These are phyloP conservation scores for Sinapis alba DNA, from an alignment of 441 rosid genomes.

Conservation along the genomic window DNA sequence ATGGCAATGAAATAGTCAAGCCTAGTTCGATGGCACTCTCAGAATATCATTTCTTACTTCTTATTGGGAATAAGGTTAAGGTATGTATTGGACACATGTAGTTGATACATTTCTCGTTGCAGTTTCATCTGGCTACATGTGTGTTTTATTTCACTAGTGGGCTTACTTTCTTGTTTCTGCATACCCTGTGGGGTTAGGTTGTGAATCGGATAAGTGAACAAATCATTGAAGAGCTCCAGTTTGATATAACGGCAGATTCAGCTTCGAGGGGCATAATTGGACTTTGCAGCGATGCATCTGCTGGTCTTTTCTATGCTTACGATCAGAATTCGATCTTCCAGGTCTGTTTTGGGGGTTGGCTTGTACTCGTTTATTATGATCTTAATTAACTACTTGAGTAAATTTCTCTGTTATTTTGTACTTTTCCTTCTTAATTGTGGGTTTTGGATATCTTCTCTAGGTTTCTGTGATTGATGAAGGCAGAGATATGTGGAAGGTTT, in stretches of 20 bases:
- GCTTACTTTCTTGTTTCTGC: constrained; percentile 20
- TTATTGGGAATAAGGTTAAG: constrained; percentile 94
- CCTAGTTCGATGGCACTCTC: constrained; percentile 96
- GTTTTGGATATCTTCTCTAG: constrained; percentile 49
- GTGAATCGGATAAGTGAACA: constrained; percentile 97
- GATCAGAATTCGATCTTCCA: constrained; percentile 96
- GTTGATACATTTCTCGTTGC: constrained; percentile 16
- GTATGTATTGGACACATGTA: constrained; percentile 52
- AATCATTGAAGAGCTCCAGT: constrained; percentile 94
- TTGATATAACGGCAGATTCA: constrained; percentile 90
- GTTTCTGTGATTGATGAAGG: constrained; percentile 97
- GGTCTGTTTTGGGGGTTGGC: constrained; percentile 49
- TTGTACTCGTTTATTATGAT: constrained; percentile 21
- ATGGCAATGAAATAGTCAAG: constrained; percentile 70
- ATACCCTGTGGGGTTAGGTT: constrained; percentile 57
- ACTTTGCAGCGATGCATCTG: constrained; percentile 95
- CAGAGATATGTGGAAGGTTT: constrained; percentile 99
- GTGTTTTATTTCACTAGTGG: constrained; percentile 21
- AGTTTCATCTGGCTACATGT: constrained; percentile 19
- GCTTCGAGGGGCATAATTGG: constrained; percentile 91
- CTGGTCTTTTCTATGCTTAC: constrained; percentile 95
- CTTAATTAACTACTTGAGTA: constrained; percentile 14
- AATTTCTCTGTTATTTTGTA: constrained; percentile 19
- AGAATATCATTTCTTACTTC: constrained; percentile 96
- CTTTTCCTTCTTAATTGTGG: constrained; percentile 24